phyloP scores from a whole-genome alignment of 2,329 filamentous ascomycete species.

The Talaromyces islandicus region DNA sequence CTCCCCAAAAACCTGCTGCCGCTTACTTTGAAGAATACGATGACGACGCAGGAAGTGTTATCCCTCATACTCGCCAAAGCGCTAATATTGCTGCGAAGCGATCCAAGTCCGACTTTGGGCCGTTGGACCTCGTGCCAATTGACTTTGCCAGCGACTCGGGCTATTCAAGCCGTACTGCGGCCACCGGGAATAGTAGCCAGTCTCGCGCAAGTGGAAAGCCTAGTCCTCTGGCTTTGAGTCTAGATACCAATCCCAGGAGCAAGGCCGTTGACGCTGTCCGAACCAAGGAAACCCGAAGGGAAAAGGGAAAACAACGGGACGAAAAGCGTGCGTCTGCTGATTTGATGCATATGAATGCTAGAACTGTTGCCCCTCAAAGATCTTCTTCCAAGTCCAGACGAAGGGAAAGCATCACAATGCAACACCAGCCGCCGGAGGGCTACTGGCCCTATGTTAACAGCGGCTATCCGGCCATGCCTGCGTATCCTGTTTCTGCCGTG shows the following conservation, averaged over 20 bases:
- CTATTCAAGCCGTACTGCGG: slow-evolving; percentile 55
- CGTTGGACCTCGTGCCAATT: slow-evolving; percentile 27
- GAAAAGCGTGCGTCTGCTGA: slow-evolving; percentile 24
- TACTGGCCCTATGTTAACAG: slow-evolving; percentile 30
- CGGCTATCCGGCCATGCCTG: slow-evolving; percentile 18
- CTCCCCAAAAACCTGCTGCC: slow-evolving; percentile 23
- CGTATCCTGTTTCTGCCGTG: slow-evolving; percentile 24
- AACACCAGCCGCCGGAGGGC: slow-evolving; percentile 19
- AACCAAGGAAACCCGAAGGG: slow-evolving; percentile 25
- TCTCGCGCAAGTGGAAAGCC: slow-evolving; percentile 41
- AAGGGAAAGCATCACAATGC: slow-evolving; percentile 24
- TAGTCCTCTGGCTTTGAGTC: slow-evolving; percentile 31
- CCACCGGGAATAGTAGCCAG: slow-evolving; percentile 46
- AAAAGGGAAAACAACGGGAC: slow-evolving; percentile 25
- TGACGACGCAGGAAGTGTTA: slow-evolving; percentile 37
- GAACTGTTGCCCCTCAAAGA: slow-evolving; percentile 24
- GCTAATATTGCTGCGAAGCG: slow-evolving; percentile 48
- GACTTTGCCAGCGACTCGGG: slow-evolving; percentile 56
- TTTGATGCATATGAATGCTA: slow-evolving; percentile 28
- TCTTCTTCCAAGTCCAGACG: slow-evolving; percentile 29
- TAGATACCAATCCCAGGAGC: slow-evolving; percentile 20
- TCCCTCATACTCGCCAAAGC: slow-evolving; percentile 43
- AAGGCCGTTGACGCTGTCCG: slow-evolving; percentile 22
- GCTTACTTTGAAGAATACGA: slow-evolving; percentile 46
- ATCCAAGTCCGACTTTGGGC: slow-evolving; percentile 38